Evolutionary conservation across 768 basidiomycete genomes (phyloP).

Genomic region (Termitomyces sp.): DNA sequence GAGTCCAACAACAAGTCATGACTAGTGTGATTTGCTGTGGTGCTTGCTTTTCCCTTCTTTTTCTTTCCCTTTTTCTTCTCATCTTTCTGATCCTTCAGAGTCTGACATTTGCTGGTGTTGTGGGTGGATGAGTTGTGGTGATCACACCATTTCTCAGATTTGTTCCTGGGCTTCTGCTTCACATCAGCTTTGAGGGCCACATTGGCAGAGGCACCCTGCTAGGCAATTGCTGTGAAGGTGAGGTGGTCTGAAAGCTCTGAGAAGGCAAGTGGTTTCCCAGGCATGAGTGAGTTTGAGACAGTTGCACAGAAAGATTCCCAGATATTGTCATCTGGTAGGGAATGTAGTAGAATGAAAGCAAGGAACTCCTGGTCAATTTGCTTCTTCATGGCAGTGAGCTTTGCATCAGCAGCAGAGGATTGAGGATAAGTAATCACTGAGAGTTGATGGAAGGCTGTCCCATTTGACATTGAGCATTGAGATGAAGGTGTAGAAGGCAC

Average conservation of each 20-base stretch:
- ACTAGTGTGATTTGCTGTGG: background rate
- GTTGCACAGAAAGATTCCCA: background rate
- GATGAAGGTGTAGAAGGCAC: background rate
- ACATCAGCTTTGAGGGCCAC: background rate
- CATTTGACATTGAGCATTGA: background rate
- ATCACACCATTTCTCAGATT: background rate
- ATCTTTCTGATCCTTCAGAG: background rate
- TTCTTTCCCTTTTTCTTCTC: background rate
- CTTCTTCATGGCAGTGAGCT: background rate
- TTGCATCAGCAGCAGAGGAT: background rate
- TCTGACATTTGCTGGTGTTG: background rate
- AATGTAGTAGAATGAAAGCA: background rate
- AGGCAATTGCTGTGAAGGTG: background rate
- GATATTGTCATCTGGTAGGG: background rate
- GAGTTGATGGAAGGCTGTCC: background rate
- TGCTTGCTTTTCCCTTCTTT: background rate
- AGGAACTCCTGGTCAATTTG: background rate
- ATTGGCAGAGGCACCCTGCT: background rate
- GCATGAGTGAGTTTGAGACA: background rate
- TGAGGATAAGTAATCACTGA: background rate
- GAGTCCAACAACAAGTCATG: background rate
- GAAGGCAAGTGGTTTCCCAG: background rate
- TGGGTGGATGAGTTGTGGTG: background rate
- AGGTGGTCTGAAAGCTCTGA: background rate
- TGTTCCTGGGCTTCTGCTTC: background rate